Evolutionary conservation across 768 basidiomycete species (phyloP).

Genomic region (Mycena rebaudengoi): DNA sequence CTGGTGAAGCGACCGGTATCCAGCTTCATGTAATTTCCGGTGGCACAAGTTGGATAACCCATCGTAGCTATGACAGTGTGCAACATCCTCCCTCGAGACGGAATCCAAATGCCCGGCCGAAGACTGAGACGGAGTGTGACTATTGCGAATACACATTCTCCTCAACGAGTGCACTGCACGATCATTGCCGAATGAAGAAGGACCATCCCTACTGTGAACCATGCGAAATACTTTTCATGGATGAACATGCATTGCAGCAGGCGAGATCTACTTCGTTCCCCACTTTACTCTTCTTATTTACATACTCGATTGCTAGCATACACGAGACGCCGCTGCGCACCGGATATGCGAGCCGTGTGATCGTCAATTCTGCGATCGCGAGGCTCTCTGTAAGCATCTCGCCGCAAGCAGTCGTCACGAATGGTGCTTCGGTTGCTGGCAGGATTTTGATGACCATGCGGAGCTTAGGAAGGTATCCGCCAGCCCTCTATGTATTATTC

Average conservation of each 20-base stretch:
- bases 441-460: background rate
- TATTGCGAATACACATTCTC: background rate
- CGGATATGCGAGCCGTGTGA: constrained; percentile 2
- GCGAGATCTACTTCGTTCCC: background rate
- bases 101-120: too few relatives aligned
- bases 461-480: background rate
- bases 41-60: background rate
- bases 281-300: background rate
- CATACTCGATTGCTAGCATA: background rate
- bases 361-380: background rate
- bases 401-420: constrained; percentile 4
- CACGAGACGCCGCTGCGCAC: background rate
- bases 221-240: background rate
- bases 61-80: too few relatives aligned
- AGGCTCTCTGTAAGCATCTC: constrained; percentile 6
- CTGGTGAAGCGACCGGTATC: background rate
- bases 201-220: constrained; percentile 12
- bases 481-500: too few relatives aligned
- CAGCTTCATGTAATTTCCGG: background rate
- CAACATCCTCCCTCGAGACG: too few relatives aligned
- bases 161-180: background rate
- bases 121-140: constrained; percentile 1
- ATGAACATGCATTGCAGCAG: constrained; percentile 2
- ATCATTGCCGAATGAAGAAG: background rate
- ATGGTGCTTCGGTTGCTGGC: constrained; percentile 10